These are phyloP conservation scores for Ustilago bromivora DNA, from an alignment of 1,284 basidiomycete genomes.

Conservation along the genomic window DNA sequence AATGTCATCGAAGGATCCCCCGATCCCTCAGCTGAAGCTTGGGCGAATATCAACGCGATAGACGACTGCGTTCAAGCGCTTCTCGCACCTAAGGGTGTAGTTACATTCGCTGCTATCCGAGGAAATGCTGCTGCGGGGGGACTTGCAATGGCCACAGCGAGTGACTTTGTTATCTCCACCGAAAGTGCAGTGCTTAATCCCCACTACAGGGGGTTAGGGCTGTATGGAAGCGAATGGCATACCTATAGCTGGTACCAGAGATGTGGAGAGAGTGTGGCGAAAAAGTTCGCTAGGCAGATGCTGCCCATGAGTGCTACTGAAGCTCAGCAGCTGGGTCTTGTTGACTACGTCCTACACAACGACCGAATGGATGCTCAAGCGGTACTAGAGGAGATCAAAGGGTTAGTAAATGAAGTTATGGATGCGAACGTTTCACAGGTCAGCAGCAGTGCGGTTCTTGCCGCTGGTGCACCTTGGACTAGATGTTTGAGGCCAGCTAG, in stretches of 20 bases:
- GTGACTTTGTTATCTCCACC: constrained; percentile 70
- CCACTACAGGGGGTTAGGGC: constrained; percentile 71
- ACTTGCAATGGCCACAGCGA: constrained; percentile 71
- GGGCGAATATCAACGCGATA: constrained; percentile 72
- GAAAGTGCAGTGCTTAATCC: constrained; percentile 71
- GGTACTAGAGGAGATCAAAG: constrained; percentile 31
- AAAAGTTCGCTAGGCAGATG: constrained; percentile 70
- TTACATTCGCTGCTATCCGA: constrained; percentile 71
- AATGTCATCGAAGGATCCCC: constrained; percentile 71
- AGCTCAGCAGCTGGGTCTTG: constrained; percentile 42
- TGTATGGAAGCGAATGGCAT: constrained; percentile 72
- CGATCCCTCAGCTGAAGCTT: constrained; percentile 71
- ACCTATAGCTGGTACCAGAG: constrained; percentile 71
- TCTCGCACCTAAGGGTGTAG: constrained; percentile 68
- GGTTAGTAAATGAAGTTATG: constrained; percentile 49
- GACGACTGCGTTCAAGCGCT: constrained; percentile 67
- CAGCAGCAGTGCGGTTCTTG: not conserved
- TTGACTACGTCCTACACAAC: constrained; percentile 47
- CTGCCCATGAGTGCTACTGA: constrained; percentile 70
- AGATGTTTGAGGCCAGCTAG: constrained; percentile 43
- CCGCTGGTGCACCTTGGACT: constrained; percentile 54
- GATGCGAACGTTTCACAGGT: constrained; percentile 15
- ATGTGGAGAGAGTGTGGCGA: constrained; percentile 68
- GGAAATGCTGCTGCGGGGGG: constrained; percentile 73
- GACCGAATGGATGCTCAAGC: constrained; percentile 14